These are phyloP conservation scores for Leccinum variicolor DNA, from an alignment of 768 basidiomycete species.

Conservation along the genomic window DNA sequence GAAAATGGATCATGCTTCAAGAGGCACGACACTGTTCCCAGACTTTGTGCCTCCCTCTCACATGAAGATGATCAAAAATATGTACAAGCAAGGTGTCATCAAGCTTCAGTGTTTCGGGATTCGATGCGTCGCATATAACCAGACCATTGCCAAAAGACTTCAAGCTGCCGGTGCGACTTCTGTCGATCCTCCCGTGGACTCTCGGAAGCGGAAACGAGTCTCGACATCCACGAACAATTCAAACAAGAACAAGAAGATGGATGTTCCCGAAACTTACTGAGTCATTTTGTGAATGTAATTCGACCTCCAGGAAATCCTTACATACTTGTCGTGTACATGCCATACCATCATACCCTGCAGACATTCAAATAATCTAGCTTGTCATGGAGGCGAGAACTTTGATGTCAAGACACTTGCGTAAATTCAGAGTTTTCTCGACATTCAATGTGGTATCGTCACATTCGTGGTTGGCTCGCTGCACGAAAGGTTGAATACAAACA, in stretches of 20 bases:
- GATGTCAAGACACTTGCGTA: conserved; percentile 68
- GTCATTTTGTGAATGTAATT: neutral
- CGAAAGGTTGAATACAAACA: conserved; percentile 68
- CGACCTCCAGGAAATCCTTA: conserved; percentile 9
- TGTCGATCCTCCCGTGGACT: neutral
- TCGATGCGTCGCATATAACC: conserved; percentile 19
- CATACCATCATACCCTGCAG: neutral
- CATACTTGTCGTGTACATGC: neutral
- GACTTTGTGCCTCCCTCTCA: conserved; percentile 25
- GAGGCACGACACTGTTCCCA: conserved; percentile 16
- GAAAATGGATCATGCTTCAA: conserved; percentile 18
- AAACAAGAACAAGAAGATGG: conserved; percentile 12
- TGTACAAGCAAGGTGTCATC: conserved; percentile 29
- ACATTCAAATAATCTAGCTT: conserved; percentile 1
- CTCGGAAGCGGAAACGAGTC: conserved; percentile 15
- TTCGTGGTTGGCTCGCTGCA: neutral
- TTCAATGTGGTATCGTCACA: conserved; percentile 35
- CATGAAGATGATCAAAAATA: conserved; percentile 22
- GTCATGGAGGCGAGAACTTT: conserved; percentile 37
- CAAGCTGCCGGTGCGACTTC: neutral
- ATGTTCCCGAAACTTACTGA: neutral
- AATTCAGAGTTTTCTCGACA: conserved; percentile 48
- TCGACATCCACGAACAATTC: neutral
- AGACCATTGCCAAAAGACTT: conserved; percentile 14
- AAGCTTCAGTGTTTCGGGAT: conserved; percentile 26